Base-by-base conservation (phyloP, 805 yeast genomes). In the Diddensiella santjacobensis region DNA sequence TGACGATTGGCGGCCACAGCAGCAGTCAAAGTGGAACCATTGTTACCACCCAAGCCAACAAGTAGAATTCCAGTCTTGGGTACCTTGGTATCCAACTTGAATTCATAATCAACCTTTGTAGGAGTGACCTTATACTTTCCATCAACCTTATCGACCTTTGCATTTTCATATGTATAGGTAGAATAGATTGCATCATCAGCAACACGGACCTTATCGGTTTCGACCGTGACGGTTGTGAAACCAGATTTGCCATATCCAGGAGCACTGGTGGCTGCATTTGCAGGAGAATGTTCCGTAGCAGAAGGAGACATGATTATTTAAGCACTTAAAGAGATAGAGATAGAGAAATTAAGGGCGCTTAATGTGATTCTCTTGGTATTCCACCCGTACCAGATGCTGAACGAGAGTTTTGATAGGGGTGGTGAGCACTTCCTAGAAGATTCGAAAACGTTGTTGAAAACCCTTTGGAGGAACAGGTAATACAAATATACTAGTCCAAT, bases 31-130 rank as follows among this genome's bases (percentile, higher is more conserved):
- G 98, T 90, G 50, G 96, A 78, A 68, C 97, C 98, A 64, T 90
- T 90, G 75, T 90, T 90, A 69, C 98, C 98, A 59, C 97, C 97
- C 57, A 90, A 75, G 58, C 98, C 98, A 30, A 90, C 97, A 54
- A 91, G 75, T 80, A 90, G 70, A 54, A 90, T 73, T 59, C 98
- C 98, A 42, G 88, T 77, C 68, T 84, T 88, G 59, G 96, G 96
- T 39, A 83, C 80, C 49, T 74, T 76, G 64, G 87, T 75, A 59
- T 88, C 95, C 44, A 87, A 83, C 68, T 87, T 87, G 76, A 90
- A 91, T 64, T 88, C 83, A 63, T 87, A 87, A 56, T 87, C 84
- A 55, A 76, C 77, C 48, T 76, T 63, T 47, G 83, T 77, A 19
- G 95, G 95, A 18, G 83, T 80, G 45, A 90, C 95, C 39, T 70